Base-by-base conservation (phyloP, 768 basidiomycete genomes). In the Pleurotus giganteus region DNA sequence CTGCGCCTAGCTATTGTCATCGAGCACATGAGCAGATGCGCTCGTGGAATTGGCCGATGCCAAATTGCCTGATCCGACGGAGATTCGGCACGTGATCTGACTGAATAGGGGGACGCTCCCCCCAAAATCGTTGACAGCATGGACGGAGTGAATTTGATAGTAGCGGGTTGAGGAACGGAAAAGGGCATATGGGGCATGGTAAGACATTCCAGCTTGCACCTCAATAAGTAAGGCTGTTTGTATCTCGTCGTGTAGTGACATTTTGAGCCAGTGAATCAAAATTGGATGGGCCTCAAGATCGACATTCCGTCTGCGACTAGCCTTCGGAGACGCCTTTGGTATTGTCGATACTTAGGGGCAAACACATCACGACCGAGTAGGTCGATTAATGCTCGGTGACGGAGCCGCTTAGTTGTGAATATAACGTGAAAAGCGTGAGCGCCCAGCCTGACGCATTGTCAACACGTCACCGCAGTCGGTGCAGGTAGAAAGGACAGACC, bases 401-500 rank as follows among this genome's bases (percentile, higher is more conserved):
- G 67, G 26, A 79, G 71, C 5, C 80, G 75, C 57, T 80, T 86
- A 45, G 69, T 74, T 12, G 74, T 74, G 3, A 94, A 66, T 47
- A 92, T 77, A 8, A 79, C 71, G 62, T 83, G 76, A 68, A 95
- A 94, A 2, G 94, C 94, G 57, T 87, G 85, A 43, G 77, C 78
- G 37, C 91, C 90, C 21, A 95, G 79, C 91, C 93, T 95, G 34
- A 5, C 8, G 47, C 47, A 44, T 28, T 1, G 41, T 56, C 51
- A 56, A 53, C 56, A 27, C 28, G 29, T 34, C 17, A 55, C 53
- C 53, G 34, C 29, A 43, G 17, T 42, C 39, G 17, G 11, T 7
- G 29, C 49, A 23, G 42, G 37, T 28, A 36, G 27, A 21, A 6
- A 34, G 7, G 27, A 47, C 80, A 61, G 60, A 91, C 91, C 91